These are phyloP conservation scores for Nicotiana undulata DNA, from an alignment of 257 asterid species.

Conservation along the genomic window DNA sequence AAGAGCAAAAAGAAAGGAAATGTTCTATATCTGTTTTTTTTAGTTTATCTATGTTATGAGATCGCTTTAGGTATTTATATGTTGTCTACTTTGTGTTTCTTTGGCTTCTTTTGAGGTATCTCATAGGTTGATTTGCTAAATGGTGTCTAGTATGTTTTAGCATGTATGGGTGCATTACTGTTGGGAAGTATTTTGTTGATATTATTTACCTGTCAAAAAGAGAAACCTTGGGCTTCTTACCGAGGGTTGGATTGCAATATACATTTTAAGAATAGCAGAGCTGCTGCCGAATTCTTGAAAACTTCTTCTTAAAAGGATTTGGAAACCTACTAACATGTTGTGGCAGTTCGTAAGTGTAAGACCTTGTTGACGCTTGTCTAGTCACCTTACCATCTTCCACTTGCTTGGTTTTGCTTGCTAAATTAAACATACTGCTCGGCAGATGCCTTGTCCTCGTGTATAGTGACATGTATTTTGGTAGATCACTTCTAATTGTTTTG, in stretches of 20 bases:
- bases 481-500: background rate
- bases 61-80: background rate
- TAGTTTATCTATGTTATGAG: background rate
- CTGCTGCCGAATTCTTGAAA: background rate
- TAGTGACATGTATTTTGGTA: background rate
- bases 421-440: background rate
- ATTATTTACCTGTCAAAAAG: background rate
- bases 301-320: background rate
- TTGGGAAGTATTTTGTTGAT: background rate
- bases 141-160: background rate
- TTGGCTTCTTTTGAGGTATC: background rate
- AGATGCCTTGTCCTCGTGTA: background rate
- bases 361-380: background rate
- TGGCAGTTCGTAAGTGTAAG: background rate
- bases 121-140: background rate
- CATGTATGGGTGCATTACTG: background rate
- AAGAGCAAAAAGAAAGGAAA: background rate
- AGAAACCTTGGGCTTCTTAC: background rate
- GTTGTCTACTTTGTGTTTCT: background rate
- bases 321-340: background rate
- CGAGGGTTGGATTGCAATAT: background rate
- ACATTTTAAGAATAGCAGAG: background rate
- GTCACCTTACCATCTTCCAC: background rate
- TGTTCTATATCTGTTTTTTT: background rate
- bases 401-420: slow-evolving; percentile 1